phyloP scores from a whole-genome alignment of 345 rosid genomes.

The Pistacia atlantica region DNA sequence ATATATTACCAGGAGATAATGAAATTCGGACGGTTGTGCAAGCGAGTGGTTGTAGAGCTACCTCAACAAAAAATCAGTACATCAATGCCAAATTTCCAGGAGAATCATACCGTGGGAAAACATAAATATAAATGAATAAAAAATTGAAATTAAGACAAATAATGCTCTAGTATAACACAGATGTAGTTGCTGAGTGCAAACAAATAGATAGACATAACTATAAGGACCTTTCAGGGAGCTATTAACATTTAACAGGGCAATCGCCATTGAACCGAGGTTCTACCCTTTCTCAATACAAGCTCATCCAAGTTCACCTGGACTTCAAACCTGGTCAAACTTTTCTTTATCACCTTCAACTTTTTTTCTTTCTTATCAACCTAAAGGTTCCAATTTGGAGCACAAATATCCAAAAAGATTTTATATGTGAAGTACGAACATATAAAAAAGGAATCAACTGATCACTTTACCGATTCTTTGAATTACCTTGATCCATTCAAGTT shows the following conservation, averaged over 20 bases:
- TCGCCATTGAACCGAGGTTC: background rate
- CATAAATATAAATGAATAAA: background rate
- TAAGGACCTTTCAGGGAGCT: background rate
- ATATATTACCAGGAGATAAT: conserved; percentile 49
- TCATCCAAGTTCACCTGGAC: background rate
- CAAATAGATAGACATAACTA: background rate
- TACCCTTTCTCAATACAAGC: background rate
- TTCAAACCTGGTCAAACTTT: background rate
- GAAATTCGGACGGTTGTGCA: conserved; percentile 97
- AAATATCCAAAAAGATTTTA: background rate
- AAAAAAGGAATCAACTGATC: background rate
- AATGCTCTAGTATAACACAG: background rate
- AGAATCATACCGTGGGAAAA: background rate
- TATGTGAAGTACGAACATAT: background rate
- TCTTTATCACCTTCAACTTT: too few relatives aligned
- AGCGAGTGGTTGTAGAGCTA: conserved; percentile 80
- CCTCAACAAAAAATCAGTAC: conserved; percentile 25
- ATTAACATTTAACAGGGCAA: background rate
- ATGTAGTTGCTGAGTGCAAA: background rate
- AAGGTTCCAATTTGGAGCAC: background rate
- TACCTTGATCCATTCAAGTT: conserved; percentile 92
- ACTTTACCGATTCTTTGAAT: conserved; percentile 6
- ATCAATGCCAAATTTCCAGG: conserved; percentile 1
- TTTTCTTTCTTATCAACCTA: background rate
- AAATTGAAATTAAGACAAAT: background rate